Percentiles rank a stretch among this genome's conserved stretches.
These are phyloP conservation scores for Rugosomyces carneus DNA, from an alignment of 1,284 basidiomycete species.

Conservation along the genomic window DNA sequence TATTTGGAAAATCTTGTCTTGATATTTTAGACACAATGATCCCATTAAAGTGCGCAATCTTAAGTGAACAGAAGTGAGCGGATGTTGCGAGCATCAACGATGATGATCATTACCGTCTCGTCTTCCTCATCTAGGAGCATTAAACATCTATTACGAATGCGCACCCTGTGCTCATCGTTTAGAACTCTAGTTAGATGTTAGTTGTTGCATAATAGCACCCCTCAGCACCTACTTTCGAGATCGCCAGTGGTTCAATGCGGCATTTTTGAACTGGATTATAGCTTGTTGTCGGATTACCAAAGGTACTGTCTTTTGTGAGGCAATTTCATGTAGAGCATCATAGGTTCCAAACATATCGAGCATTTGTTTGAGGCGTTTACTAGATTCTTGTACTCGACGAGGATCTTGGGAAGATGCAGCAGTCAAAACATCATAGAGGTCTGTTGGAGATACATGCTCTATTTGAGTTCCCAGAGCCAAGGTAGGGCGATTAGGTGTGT, in stretches of 20 bases:
- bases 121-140: conserved; percentile 66
- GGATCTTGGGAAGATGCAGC: conserved; percentile 70
- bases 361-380: conserved; percentile 58
- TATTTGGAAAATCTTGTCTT: conserved; percentile 61
- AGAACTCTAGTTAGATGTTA: conserved; percentile 41
- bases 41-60: conserved; percentile 74
- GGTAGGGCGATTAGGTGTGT: conserved; percentile 14
- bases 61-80: conserved; percentile 4
- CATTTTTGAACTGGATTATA: conserved; percentile 81
- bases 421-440: conserved; percentile 58
- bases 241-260: conserved; percentile 60
- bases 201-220: background rate
- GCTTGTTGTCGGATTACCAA: conserved; percentile 65
- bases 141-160: conserved; percentile 56
- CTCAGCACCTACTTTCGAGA: conserved; percentile 52
- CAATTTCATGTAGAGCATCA: conserved; percentile 68
- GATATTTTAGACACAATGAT: conserved; percentile 65
- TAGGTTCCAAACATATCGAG: conserved; percentile 62
- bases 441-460: conserved; percentile 45
- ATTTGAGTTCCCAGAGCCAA: conserved; percentile 27
- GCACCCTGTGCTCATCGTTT: conserved; percentile 53
- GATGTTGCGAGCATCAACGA: background rate
- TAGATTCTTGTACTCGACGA: conserved; percentile 48
- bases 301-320: conserved; percentile 49
- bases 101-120: conserved; percentile 47